Evolutionary conservation across 805 yeast species (phyloP).

Genomic region (Lachancea sp.): DNA sequence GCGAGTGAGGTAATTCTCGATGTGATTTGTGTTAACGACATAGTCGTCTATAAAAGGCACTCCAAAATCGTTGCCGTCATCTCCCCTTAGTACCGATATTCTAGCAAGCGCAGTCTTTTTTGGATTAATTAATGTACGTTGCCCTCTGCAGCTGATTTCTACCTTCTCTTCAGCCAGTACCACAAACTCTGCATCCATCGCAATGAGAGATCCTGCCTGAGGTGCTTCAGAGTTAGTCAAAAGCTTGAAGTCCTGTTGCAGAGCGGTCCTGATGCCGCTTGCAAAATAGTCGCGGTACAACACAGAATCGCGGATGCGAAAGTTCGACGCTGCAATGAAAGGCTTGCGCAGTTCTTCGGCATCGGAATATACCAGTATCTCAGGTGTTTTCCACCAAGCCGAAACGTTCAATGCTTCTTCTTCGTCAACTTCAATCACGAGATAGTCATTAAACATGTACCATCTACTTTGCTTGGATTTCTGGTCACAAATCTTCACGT

Average conservation of each 20-base stretch:
- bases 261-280: constrained; percentile 52
- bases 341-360: constrained; percentile 37
- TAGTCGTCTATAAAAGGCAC: constrained; percentile 90
- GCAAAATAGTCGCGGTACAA: constrained; percentile 73
- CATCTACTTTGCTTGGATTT: constrained; percentile 40
- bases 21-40: constrained; percentile 62
- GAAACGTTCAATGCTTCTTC: constrained; percentile 71
- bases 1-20: constrained; percentile 81
- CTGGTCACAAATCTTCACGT: constrained; percentile 40
- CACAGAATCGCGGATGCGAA: constrained; percentile 57
- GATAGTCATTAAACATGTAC: constrained; percentile 86
- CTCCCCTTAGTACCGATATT: constrained; percentile 76
- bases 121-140: constrained; percentile 64
- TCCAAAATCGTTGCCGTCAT: constrained; percentile 57
- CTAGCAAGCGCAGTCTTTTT: constrained; percentile 75
- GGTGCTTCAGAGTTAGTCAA: constrained; percentile 69
- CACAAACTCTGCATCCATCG: constrained; percentile 97
- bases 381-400: constrained; percentile 79
- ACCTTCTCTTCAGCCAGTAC: constrained; percentile 68
- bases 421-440: constrained; percentile 69
- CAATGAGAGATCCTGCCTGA: constrained; percentile 65
- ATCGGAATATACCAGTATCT: constrained; percentile 58
- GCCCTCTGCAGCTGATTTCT: constrained; percentile 71
- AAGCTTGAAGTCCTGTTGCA: constrained; percentile 58
- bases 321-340: constrained; percentile 41